Evolutionary conservation across 495 filamentous ascomycete genomes (phyloP).

Genomic region (Podospora tetraspora): DNA sequence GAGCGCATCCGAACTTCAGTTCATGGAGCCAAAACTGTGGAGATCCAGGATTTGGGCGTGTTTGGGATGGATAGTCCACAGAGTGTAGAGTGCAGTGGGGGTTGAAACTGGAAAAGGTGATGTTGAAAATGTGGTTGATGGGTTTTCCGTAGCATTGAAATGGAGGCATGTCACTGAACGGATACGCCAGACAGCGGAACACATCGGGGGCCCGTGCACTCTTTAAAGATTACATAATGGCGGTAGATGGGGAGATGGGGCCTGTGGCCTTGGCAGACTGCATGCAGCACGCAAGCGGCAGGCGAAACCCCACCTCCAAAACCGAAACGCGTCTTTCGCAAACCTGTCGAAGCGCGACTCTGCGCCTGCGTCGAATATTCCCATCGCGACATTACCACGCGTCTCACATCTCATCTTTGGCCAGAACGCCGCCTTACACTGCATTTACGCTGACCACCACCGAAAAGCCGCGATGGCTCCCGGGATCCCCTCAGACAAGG

Average conservation of each 20-base stretch:
- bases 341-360: background rate
- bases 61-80: too few species aligned
- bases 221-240: background rate
- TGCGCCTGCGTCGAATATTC: background rate
- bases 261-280: background rate
- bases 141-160: too few species aligned
- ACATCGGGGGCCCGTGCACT: too few species aligned
- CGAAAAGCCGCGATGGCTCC: background rate
- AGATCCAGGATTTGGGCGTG: background rate
- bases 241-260: too few species aligned
- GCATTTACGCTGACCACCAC: background rate
- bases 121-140: background rate
- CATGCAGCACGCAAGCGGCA: background rate
- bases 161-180: too few species aligned
- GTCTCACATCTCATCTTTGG: background rate
- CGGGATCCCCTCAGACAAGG: background rate
- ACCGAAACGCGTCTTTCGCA: background rate
- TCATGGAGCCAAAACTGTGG: background rate
- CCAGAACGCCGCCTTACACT: background rate
- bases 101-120: background rate
- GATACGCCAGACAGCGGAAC: too few species aligned
- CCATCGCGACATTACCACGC: background rate
- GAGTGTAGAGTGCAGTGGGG: background rate
- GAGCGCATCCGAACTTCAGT: background rate
- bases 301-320: background rate